Base-by-base conservation (phyloP, 225 moss, liverwort and hornwort species). In the Polytrichum commune region DNA sequence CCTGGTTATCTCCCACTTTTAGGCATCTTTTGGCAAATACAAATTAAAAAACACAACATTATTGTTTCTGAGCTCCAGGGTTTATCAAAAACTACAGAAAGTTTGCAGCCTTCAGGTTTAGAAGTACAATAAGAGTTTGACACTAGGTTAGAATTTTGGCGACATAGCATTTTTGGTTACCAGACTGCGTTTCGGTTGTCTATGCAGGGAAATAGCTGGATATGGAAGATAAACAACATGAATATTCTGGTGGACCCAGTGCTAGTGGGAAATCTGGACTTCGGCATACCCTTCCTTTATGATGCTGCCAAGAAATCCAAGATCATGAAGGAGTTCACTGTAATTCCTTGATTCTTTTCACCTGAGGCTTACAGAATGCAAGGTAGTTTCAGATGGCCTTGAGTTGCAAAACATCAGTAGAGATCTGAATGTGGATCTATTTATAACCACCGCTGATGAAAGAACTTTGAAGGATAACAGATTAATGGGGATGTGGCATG, bases 211-310 rank as follows among this genome's bases (percentile, higher is more conserved):
- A 86, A 86, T n/a, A 82, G 80, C 65, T 89, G 81, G 81, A 63
- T 89, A 5, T 80, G 81, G 83, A 81, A 82, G 66, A 61, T 89
- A 3, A 13, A 76, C 46, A 86, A 83, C 23, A 26, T 84, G 77
- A 79, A 79, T 61, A 77, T 89, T 38, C 84, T 89, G 4, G 72
- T 89, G 7, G 89, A 89, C 75, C 89, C 89, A 23, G 89, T 89
- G 55, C 54, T 89, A 61, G 86, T 89, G 61, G 89, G 89, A 30
- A 86, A 84, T 63, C 79, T 89, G 9, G 86, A 89, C 73, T 89
- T 89, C 38, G 86, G 89, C 53, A 81, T 89, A 55, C 89, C 89
- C 9, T 69, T 73, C 70, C 74, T 89, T 1, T 89, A 83, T 58
- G 79, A 81, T 66, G 89, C 75, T 54, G 81, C 28, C 28, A 89